Conservation (phyloP, 805 yeast species). For the Lipomyces japonicus region DNA sequence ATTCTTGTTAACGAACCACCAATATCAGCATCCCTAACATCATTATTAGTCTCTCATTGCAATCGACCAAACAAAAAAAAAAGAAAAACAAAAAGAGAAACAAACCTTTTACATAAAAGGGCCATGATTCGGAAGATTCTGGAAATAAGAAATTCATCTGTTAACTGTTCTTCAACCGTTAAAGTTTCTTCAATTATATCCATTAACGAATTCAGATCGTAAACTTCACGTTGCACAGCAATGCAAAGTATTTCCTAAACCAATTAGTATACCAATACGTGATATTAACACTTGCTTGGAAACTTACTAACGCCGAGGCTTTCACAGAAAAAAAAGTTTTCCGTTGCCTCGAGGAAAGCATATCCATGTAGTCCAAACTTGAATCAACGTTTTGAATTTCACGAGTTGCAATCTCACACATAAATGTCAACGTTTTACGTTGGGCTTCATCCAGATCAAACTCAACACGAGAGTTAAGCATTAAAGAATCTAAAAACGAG, state of each 20-base stretch:
- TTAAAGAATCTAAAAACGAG: conserved; percentile 15
- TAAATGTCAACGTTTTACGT: conserved; percentile 11
- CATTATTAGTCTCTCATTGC: conserved; percentile 28
- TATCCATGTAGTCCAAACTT: conserved; percentile 54
- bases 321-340: conserved; percentile 54
- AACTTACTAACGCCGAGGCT: conserved; percentile 43
- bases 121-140: conserved; percentile 53
- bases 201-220: conserved; percentile 45
- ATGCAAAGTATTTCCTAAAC: conserved; percentile 53
- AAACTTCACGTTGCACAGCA: conserved; percentile 48
- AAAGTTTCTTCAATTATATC: conserved; percentile 51
- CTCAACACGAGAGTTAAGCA: background rate
- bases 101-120: conserved; percentile 43
- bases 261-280: too few species aligned
- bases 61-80: background rate
- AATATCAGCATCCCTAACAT: conserved; percentile 29
- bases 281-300: background rate
- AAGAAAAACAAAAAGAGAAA: background rate
- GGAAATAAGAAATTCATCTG: conserved; percentile 51
- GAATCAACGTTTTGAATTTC: conserved; percentile 51
- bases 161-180: conserved; percentile 50
- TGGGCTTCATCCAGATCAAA: background rate
- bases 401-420: conserved; percentile 34
- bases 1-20: conserved; percentile 37
- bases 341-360: conserved; percentile 49